Evolutionary conservation across 2,329 filamentous ascomycete genomes (phyloP).

Genomic region (Byssothecium circinans): DNA sequence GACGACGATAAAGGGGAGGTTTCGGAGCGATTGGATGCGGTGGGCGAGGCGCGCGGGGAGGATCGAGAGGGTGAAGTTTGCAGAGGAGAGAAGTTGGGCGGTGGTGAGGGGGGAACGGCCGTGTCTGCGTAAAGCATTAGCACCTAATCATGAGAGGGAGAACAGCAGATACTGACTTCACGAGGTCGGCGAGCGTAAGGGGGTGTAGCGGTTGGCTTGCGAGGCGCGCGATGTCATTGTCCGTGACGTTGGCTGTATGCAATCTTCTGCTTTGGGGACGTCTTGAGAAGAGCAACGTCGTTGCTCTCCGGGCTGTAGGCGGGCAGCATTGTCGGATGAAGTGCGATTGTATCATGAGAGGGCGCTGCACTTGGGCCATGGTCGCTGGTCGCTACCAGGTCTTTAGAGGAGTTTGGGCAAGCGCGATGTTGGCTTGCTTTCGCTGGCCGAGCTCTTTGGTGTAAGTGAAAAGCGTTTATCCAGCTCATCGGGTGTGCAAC

Average conservation of each 20-base stretch:
- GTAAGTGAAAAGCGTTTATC: no score
- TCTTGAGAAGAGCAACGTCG: constrained; percentile 19
- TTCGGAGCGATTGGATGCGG: constrained; percentile 88
- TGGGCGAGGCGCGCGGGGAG: constrained; percentile 90
- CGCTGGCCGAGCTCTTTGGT: not conserved
- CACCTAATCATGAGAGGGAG: not conserved
- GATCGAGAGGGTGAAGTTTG: constrained; percentile 92
- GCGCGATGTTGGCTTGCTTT: not conserved
- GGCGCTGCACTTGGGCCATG: constrained; percentile 38
- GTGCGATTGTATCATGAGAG: constrained; percentile 41
- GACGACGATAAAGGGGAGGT: constrained; percentile 95
- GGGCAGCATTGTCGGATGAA: constrained; percentile 39
- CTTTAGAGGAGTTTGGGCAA: not conserved
- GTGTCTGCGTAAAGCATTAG: constrained; percentile 51
- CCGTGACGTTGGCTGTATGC: constrained; percentile 53
- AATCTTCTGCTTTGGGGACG: constrained; percentile 21
- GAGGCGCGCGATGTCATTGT: constrained; percentile 77
- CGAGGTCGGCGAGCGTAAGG: constrained; percentile 82
- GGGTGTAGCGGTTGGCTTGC: constrained; percentile 77
- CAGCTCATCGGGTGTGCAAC: not conserved
- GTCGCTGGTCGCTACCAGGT: constrained; percentile 2
- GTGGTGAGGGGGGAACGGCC: constrained; percentile 84
- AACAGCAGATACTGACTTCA: constrained; percentile 63
- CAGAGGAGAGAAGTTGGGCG: constrained; percentile 79
- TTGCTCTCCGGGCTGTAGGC: constrained; percentile 19